Conservation (phyloP, 1,284 basidiomycete genomes). For the Apiotrichum montevideense region DNA sequence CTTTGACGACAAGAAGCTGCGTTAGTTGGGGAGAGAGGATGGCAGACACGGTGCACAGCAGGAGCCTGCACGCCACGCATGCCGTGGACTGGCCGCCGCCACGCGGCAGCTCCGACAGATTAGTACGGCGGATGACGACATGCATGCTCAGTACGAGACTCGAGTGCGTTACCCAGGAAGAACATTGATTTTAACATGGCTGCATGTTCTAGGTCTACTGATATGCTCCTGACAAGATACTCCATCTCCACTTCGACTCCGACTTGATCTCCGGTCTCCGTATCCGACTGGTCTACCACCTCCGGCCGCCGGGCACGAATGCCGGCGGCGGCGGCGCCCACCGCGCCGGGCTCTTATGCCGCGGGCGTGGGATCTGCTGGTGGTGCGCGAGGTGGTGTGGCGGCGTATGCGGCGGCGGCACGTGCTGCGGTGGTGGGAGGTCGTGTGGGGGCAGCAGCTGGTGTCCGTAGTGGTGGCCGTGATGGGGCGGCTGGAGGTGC, state of each 20-base stretch:
- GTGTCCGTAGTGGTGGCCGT: background rate
- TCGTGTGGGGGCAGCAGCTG: background rate
- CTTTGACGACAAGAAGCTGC: slow-evolving; percentile 82
- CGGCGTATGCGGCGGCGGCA: background rate
- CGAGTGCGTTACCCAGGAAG: too few species aligned
- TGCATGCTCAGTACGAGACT: background rate
- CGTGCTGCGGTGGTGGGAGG: background rate
- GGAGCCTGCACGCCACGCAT: background rate
- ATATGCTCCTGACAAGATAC: too few species aligned
- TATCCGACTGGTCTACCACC: slow-evolving; percentile 1
- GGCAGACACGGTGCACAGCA: background rate
- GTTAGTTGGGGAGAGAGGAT: slow-evolving; percentile 42
- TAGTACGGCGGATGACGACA: background rate
- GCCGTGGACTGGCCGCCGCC: background rate
- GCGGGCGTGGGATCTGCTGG: background rate
- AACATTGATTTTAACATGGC: background rate
- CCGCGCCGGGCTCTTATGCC: background rate
- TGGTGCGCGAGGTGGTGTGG: background rate
- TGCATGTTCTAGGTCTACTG: too few species aligned
- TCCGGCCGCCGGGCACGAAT: slow-evolving; percentile 7
- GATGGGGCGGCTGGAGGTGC: background rate
- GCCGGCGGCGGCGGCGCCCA: background rate
- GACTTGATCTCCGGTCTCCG: too few species aligned
- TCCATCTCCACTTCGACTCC: too few species aligned
- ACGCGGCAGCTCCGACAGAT: too few species aligned